Conservation (phyloP, 225 moss, liverwort and hornwort genomes). For the Sphagnum contortum region DNA sequence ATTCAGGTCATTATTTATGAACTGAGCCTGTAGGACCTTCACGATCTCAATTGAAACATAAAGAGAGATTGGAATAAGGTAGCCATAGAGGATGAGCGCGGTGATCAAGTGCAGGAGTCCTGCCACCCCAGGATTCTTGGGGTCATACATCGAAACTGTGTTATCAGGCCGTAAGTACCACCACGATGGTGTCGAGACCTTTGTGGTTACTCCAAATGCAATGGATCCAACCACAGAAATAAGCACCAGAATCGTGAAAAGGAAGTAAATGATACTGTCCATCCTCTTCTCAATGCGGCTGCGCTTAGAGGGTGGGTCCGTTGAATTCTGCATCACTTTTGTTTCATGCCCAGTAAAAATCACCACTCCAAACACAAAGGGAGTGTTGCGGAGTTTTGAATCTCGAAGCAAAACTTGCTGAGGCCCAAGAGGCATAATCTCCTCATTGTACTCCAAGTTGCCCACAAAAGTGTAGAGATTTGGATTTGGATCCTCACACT, state of each 20-base stretch:
- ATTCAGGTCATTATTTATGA: slow-evolving; percentile 50
- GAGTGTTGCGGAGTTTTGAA: slow-evolving; percentile 93
- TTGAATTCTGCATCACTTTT: slow-evolving; percentile 97
- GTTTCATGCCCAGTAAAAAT: slow-evolving; percentile 93
- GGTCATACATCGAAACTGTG: slow-evolving; percentile 28
- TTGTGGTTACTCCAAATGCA: slow-evolving; percentile 45
- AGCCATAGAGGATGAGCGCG: slow-evolving; percentile 50
- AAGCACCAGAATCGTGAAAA: slow-evolving; percentile 56
- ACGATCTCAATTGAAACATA: slow-evolving; percentile 95
- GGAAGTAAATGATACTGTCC: slow-evolving; percentile 89
- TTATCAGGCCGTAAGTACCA: slow-evolving; percentile 46
- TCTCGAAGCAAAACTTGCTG: slow-evolving; percentile 86
- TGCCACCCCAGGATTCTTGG: slow-evolving; percentile 32
- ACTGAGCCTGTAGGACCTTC: slow-evolving; percentile 84
- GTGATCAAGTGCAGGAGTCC: slow-evolving; percentile 46
- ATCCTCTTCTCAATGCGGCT: slow-evolving; percentile 93
- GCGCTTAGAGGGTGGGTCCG: slow-evolving; percentile 89
- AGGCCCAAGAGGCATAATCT: slow-evolving; percentile 54
- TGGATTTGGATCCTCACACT: slow-evolving; percentile 91
- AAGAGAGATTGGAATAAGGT: slow-evolving; percentile 94
- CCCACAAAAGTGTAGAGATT: slow-evolving; percentile 94
- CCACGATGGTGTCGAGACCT: slow-evolving; percentile 35
- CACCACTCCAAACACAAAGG: slow-evolving; percentile 75
- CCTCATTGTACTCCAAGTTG: slow-evolving; percentile 64
- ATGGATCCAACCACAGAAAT: slow-evolving; percentile 81